Base-by-base conservation (phyloP, 305 asterid species). In the Lippia alba region DNA sequence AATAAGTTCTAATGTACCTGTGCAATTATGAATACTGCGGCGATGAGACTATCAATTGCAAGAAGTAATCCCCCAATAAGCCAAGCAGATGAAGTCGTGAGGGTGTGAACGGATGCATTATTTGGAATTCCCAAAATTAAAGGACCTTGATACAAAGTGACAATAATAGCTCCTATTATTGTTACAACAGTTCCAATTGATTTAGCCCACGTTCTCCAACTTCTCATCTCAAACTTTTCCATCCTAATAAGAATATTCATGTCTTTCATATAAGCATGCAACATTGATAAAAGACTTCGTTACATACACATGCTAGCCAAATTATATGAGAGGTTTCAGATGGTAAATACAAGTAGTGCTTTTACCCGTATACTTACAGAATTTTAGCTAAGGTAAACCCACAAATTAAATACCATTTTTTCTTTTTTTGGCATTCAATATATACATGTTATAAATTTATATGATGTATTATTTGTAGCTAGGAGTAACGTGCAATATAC, bases 111-210 rank as follows among this genome's bases (percentile, higher is more conserved):
- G 66, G 66, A 46, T 56, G 71, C 48, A 15, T 24, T 24, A 24
- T 70, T 57, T 50, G 80, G 33, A 45, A 33, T 24, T 36, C 79
- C 79, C 20, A 75, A 30, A 69, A 86, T 41, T 40, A 76, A 56
- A 51, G 83, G 86, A 14, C 92, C 96, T 56, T 80, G 84, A 71
- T 67, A 89, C 14, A 86, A 80, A 67, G 92, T 80, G 33, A 78
- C 67, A 10, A 78, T 60, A 4, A 83, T 33, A 33, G 89, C 95
- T 12, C 92, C 91, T 8, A 67, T 15, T 61, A 85, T 75, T 36
- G 91, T 46, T 11, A 86, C 76, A 12, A 82, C 5, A 1, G 86
- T 86, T 10, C 92, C 92, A 2, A 79, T 66, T 1, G 73, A 67
- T 66, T 89, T 89, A 17, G 87, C 86, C 61, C 62, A 0, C 12